Evolutionary conservation across 2,329 filamentous ascomycete genomes (phyloP), one percentile per base, ranked within the genome.

Genomic region (Fusarium vanettenii): DNA sequence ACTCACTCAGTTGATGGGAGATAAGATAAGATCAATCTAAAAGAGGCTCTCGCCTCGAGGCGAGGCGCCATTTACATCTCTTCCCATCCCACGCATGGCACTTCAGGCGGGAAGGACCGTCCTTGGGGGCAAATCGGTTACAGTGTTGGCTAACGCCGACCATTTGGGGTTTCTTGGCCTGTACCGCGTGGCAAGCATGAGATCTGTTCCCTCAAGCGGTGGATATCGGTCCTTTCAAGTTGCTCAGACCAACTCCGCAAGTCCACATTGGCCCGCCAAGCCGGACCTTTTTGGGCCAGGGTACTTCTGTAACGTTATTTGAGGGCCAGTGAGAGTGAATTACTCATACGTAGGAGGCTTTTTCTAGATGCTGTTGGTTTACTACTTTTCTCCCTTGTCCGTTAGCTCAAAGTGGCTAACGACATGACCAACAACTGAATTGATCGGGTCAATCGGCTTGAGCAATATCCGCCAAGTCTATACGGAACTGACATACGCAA

Each of bases 21-120:
- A 48, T 39, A 41, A 63, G 60, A 63, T 63, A 63, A 63, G 45
- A 63, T 48, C 41, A 31, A 48, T 52, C 43, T 48, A 22, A 48
- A 29, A 39, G n/a, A 39, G 48, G 45, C 18, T 31, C 48, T 57
- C 43, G 33, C 37, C 20, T 43, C 11, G 20, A 37, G n/a, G 14
- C 18, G 18, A 33, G 20, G 35, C 35, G 25, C 20, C 25, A 43
- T 41, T 45, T 27, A n/a, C n/a, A 16, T 35, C 52, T 35, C 18
- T 10, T 20, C 5, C 20, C 39, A 61, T 60, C 37, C 37, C 37
- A 33, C 57, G 27, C 33, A 35, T 39, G 50, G 50, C 35, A 16
- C 35, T 18, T 59, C 20, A 41, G 22, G 57, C 37, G 25, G 18
- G 22, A 29, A 8, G 14, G 29, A 22, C 41, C 22, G 14, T 10